Evolutionary conservation across 2,329 filamentous ascomycete genomes (phyloP), one percentile per base, ranked within the genome.

Genomic region (Septoria petroselini): DNA sequence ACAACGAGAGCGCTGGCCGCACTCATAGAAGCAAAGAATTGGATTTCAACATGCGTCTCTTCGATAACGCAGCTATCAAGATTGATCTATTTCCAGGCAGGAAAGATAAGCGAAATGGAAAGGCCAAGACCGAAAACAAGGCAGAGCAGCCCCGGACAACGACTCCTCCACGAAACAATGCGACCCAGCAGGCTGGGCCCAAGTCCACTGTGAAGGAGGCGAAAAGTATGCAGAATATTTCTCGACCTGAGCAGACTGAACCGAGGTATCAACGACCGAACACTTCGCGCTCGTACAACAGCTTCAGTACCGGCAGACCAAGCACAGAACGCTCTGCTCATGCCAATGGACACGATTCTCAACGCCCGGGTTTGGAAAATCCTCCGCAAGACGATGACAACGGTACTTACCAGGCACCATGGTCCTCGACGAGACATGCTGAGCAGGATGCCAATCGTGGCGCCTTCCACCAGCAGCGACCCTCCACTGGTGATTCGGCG

Each of bases 41-140:
- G 33, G 18, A 8, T 15, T 25, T 14, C 29, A 48, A 25, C 17
- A 52, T 52, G 50, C 50, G 45, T 35, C 37, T 52, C 21, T 48
- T 52, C 31, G 45, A 52, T 27, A 52, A 52, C 23, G 41, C 50
- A 29, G 50, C 50, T 9, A 52, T 52, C 39, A 47, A 47, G 19
- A 52, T 52, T 23, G 50, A 52, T 29, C 34, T 52, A 3, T 52
- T 52, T 33, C 50, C 50, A 4, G 44, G 40, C 5, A 52, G 34
- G 33, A 48, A 41, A 21, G 45, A 52, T 4, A 52, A 48, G 39
- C 47, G 43, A 27, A 42, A 48, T 29, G 40, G 34, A n/a, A 42
- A 52, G 23, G 18, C 27, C 21, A 33, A 48, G 30, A 41, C 34
- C 29, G 15, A 14, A 8, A 18, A 0, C 0, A 27, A n/a, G 14